phyloP scores from a whole-genome alignment of 192 early-diverging fungal genomes.

The Coemansia reversa region DNA sequence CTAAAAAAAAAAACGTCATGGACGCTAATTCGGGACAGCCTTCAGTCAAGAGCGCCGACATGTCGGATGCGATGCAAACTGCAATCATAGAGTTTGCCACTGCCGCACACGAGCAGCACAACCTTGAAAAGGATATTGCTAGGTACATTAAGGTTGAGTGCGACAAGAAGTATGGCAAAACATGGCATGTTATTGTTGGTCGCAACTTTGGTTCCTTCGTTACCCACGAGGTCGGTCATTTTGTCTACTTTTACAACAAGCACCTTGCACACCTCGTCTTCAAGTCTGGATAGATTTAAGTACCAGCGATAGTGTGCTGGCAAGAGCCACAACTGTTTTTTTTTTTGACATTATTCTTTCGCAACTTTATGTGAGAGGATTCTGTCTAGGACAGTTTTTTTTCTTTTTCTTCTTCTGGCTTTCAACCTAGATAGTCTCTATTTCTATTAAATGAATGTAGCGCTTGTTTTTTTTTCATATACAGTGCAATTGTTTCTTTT shows the following conservation, averaged over 20 bases:
- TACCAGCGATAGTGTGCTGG: neutral
- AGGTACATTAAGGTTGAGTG: constrained; percentile 97
- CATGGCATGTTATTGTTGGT: constrained; percentile 99
- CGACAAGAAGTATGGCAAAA: constrained; percentile 95
- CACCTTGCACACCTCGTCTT: constrained; percentile 93
- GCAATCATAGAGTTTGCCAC: constrained; percentile 86
- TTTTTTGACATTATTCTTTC: neutral
- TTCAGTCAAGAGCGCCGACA: constrained; percentile 95
- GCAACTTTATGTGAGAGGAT: neutral
- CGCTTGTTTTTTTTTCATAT: neutral
- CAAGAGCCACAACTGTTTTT: neutral
- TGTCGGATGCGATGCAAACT: constrained; percentile 95
- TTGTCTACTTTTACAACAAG: constrained; percentile 98
- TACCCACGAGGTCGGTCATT: constrained; percentile 93
- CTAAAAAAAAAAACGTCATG: neutral
- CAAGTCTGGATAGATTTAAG: constrained; percentile 68
- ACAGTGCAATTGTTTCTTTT: constrained; percentile 4
- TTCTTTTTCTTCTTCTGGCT: neutral
- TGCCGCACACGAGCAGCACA: constrained; percentile 87
- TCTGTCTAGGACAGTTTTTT: neutral
- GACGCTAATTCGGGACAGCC: constrained; percentile 15
- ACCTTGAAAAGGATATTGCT: constrained; percentile 98
- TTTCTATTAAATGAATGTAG: neutral
- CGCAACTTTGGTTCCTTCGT: constrained; percentile 99
- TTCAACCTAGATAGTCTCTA: neutral